Base-by-base conservation (phyloP, 805 yeast genomes). In the Lachancea lanzarotensis region DNA sequence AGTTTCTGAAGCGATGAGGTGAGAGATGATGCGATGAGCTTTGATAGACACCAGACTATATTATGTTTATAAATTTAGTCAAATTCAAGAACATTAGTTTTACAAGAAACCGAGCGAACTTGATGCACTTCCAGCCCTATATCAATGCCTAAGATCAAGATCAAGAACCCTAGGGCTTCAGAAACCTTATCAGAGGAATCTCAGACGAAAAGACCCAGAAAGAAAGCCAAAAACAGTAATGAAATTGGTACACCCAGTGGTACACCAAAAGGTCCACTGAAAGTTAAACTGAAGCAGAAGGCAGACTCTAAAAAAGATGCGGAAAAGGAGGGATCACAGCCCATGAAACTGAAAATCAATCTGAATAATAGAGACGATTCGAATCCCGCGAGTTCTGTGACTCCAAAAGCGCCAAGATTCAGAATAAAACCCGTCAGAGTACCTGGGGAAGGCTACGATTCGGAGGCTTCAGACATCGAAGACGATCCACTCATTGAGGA, bases 371-470 rank as follows among this genome's bases (percentile, higher is more conserved):
- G 57, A 33, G 60, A 42, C 11, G 27, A 37, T 25, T 39, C 41
- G 37, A 38, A 26, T 22, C 43, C 56, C 5, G 60, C 59, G 37
- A 49, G 60, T 16, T 61, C 61, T 25, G 55, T 54, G 35, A 53
- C 57, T 20, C 54, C 54, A n/a, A 58, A 53, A 37, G 51, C 63
- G 1, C 74, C 80, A 8, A 61, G 77, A 31, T 70, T 81, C 48
- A 62, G 79, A 44, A 72, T 79, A 45, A 76, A 76, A 50, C 79
- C 82, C 1, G 72, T 73, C 3, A 71, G 95, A 54, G 73, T 82
- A 3, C 93, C 95, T 0, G 96, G 96, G 3, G 96, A 91, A 55
- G 98, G 98, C 1, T 91, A 91, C 63, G 98, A 91, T 59, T 84
- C 95, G 2, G 98, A 91, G 56, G 97, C 95, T 16, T 95, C 96